Evolutionary conservation across 1,284 basidiomycete species (phyloP), one percentile per base, ranked within the genome.

Genomic region (Naganishia albida): DNA sequence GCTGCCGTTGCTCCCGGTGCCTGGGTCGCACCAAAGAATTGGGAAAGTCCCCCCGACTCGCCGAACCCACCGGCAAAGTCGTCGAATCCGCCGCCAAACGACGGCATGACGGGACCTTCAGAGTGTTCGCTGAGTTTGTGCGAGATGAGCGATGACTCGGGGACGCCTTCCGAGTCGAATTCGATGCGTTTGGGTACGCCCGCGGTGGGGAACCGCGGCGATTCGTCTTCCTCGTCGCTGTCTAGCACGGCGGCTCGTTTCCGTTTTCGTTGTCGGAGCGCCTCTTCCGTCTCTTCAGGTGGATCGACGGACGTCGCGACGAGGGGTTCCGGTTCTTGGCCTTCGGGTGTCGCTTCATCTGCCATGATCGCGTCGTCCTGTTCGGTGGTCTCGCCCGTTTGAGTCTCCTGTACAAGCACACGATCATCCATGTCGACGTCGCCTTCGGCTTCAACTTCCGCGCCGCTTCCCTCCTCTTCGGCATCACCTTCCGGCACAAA

Each of bases 1-100:
- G 46, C 20, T 12, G 25, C 23, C 12, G 30, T 26, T 13, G 57
- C 48, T 6, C 46, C 46, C 7, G 57, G 57, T 40, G 63, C 65
- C 50, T 69, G 68, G 0, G 65, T 69, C 6, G 52, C 48, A 15
- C 53, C 63, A 38, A 67, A 69, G 63, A 69, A 59, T 42, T 67
- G 65, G 3, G 62, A 62, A 42, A 69, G 64, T 3, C 65, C 67
- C 3, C 68, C 64, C 3, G 54, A 63, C 7, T 66, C 63, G 38
- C 60, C 65, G 16, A 67, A 60, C n/a, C 64, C 66, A n/a, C 60
- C 49, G 3, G 44, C 56, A 30, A 59, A 66, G 26, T 51, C 46
- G 46, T 49, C 51, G 18, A 44, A 63, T 46, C 62, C 67, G 23
- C 46, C 50, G 25, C 46, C 66, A 30, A 67, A 56, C 38, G 57